phyloP scores from a whole-genome alignment of 2,329 filamentous ascomycete genomes.

The Exophiala oligosperma region DNA sequence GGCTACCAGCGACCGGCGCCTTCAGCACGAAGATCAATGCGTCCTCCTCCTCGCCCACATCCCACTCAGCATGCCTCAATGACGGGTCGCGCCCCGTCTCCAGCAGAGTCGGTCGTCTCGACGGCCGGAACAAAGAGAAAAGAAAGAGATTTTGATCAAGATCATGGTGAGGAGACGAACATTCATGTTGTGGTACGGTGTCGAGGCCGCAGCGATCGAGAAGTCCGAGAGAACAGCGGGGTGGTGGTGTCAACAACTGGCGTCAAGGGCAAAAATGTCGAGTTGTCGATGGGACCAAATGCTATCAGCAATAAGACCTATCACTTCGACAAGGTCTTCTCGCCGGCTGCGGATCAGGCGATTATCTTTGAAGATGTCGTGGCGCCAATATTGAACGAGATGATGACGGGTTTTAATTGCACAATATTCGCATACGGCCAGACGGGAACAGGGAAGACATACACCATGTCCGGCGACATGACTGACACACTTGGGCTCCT shows the following conservation, averaged over 20 bases:
- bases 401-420: constrained; percentile 92
- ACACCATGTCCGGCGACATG: constrained; percentile 99
- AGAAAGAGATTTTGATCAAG: constrained; percentile 76
- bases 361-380: constrained; percentile 97
- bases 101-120: constrained; percentile 68
- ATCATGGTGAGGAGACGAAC: constrained; percentile 79
- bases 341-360: constrained; percentile 85
- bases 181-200: constrained; percentile 97
- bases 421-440: constrained; percentile 99
- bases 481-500: constrained; percentile 79
- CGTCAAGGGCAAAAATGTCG: constrained; percentile 79
- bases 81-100: constrained; percentile 62
- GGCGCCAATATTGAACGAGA: constrained; percentile 90
- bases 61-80: constrained; percentile 48
- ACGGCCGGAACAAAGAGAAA: constrained; percentile 74
- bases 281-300: constrained; percentile 88
- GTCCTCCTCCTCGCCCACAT: constrained; percentile 49
- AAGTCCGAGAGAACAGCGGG: constrained; percentile 90
- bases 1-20: constrained; percentile 53
- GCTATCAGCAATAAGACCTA: constrained; percentile 95
- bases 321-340: constrained; percentile 95
- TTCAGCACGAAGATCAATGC: constrained; percentile 52
- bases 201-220: constrained; percentile 86
- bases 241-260: constrained; percentile 87
- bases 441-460: constrained; percentile 97